Evolutionary conservation across 345 rosid genomes (phyloP).

Genomic region (Euphorbia lathyris): DNA sequence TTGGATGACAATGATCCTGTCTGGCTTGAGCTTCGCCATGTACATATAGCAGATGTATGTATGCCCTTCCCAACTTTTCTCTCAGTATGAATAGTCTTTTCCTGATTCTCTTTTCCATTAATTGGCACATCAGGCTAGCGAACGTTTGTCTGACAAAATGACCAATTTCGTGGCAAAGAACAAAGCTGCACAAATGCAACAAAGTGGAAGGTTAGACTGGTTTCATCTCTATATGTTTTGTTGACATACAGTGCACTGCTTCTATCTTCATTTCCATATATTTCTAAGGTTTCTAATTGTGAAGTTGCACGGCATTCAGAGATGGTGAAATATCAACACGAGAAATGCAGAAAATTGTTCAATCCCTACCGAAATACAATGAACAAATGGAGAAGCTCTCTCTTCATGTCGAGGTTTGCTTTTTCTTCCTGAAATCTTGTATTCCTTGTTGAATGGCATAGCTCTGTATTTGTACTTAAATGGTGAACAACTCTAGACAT

Average conservation of each 20-base stretch:
- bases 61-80: constrained; percentile 14
- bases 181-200: constrained; percentile 86
- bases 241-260: neutral
- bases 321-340: constrained; percentile 90
- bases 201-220: constrained; percentile 43
- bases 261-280: neutral
- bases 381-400: constrained; percentile 84
- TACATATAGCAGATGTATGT: constrained; percentile 90
- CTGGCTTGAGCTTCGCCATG: constrained; percentile 92
- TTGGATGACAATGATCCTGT: constrained; percentile 84
- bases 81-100: constrained; percentile 9
- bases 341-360: constrained; percentile 93
- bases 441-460: constrained; percentile 11
- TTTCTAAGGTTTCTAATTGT: constrained; percentile 14
- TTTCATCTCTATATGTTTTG: neutral
- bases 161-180: constrained; percentile 77
- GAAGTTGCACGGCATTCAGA: constrained; percentile 36
- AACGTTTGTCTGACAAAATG: constrained; percentile 85
- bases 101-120: constrained; percentile 17
- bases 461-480: neutral
- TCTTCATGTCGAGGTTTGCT: constrained; percentile 86
- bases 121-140: constrained; percentile 70
- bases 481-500: neutral
- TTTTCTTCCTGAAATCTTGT: constrained; percentile 9
- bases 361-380: constrained; percentile 81